Percentiles rank a stretch among this genome's conserved stretches.
These are phyloP conservation scores for Guadua angustifolia DNA, from an alignment of 176 grass and related monocot genomes.

Conservation along the genomic window DNA sequence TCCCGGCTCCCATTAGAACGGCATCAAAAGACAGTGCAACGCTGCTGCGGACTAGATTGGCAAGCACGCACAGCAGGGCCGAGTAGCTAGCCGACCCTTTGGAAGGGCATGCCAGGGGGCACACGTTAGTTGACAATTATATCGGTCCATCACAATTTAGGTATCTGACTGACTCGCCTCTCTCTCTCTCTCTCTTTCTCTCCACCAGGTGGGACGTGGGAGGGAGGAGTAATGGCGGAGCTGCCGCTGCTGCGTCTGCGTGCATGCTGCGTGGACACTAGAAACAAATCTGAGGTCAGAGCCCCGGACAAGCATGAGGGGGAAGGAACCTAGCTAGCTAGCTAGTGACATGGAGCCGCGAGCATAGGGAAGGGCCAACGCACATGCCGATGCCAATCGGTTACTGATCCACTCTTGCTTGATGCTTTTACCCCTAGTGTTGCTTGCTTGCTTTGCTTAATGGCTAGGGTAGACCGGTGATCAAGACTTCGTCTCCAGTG, in stretches of 20 bases:
- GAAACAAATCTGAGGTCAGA: conserved; percentile 61
- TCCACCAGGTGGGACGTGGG: conserved; percentile 17
- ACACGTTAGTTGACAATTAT: conserved; percentile 63
- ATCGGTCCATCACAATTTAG: conserved; percentile 54
- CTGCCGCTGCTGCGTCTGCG: not conserved
- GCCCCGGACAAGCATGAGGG: conserved; percentile 36
- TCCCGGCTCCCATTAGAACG: conserved; percentile 42
- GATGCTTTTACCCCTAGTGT: not conserved
- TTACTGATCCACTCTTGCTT: conserved; percentile 14
- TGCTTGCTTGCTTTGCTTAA: conserved; percentile 19
- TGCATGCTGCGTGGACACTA: conserved; percentile 3
- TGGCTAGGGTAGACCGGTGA: not conserved
- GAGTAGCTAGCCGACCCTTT: conserved; percentile 32
- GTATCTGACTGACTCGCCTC: conserved; percentile 40
- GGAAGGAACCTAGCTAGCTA: conserved; percentile 37
- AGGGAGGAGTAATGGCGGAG: conserved; percentile 44
- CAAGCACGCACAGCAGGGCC: conserved; percentile 37
- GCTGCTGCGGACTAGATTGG: conserved; percentile 59
- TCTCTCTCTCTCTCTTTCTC: not conserved
- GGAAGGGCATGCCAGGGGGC: conserved; percentile 60
- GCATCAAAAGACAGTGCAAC: conserved; percentile 43
- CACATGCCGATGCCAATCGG: conserved; percentile 37
- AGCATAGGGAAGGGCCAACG: conserved; percentile 39
- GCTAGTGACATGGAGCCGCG: conserved; percentile 35
- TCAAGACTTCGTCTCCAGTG: not conserved